Percentiles rank a stretch among this genome's conserved stretches.
phyloP scores from a whole-genome alignment of 2,329 filamentous ascomycete species.

The Cyphellophora attinorum region DNA sequence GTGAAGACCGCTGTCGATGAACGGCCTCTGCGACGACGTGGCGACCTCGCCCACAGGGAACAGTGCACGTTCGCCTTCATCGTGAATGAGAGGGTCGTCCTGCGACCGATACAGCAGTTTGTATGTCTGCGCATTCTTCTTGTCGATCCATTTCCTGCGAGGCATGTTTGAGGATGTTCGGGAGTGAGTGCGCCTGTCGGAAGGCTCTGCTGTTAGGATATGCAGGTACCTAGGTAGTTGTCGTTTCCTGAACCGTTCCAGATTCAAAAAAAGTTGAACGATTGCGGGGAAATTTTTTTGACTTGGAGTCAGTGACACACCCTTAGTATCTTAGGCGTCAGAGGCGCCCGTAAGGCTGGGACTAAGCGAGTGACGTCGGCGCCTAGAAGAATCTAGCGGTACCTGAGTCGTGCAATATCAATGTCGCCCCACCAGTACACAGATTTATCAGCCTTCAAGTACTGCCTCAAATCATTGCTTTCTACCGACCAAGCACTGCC shows the following conservation, averaged over 20 bases:
- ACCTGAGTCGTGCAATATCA: too few relatives aligned
- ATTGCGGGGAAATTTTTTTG: too few relatives aligned
- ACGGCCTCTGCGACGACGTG: conserved; percentile 13
- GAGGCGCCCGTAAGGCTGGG: too few relatives aligned
- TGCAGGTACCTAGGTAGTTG: too few relatives aligned
- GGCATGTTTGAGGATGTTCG: conserved; percentile 23
- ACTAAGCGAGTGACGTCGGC: too few relatives aligned
- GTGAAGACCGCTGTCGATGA: conserved; percentile 41
- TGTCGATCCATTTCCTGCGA: conserved; percentile 72
- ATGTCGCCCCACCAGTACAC: conserved; percentile 1
- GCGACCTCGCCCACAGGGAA: conserved; percentile 46
- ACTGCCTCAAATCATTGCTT: background rate
- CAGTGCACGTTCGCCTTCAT: conserved; percentile 84
- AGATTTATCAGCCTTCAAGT: background rate
- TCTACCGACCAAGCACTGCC: background rate
- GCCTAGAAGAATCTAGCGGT: too few relatives aligned
- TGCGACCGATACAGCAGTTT: conserved; percentile 91
- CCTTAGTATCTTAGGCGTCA: too few relatives aligned
- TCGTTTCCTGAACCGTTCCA: too few relatives aligned
- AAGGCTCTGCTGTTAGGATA: too few relatives aligned
- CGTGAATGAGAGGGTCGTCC: conserved; percentile 94
- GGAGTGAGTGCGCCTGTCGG: too few relatives aligned
- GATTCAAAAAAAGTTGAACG: too few relatives aligned
- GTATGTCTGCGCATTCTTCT: conserved; percentile 88
- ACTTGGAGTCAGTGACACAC: too few relatives aligned